phyloP scores from a whole-genome alignment of 257 asterid genomes.

The Solanum sparsipilum region DNA sequence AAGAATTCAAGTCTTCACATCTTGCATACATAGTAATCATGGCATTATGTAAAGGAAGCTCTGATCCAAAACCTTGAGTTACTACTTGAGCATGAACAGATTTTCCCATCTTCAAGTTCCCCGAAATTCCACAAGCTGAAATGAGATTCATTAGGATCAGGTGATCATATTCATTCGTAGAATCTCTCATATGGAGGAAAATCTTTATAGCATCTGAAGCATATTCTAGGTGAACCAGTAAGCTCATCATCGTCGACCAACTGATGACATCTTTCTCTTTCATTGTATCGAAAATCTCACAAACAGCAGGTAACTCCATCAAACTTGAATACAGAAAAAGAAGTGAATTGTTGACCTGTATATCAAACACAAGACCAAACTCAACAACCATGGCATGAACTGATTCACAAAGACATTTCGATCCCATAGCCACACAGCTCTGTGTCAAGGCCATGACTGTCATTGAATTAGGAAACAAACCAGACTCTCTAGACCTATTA shows the following conservation, averaged over 20 bases:
- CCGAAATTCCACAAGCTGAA: constrained; percentile 9
- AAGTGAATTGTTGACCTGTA: constrained; percentile 4
- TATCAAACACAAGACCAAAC: background rate
- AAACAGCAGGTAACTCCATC: constrained; percentile 2
- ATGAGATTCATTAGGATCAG: constrained; percentile 6
- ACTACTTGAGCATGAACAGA: constrained; percentile 7
- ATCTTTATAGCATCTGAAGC: constrained; percentile 5
- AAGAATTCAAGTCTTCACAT: constrained; percentile 1
- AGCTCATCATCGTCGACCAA: constrained; percentile 11
- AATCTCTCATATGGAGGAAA: constrained; percentile 1
- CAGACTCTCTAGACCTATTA: background rate
- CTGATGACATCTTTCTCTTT: constrained; percentile 11
- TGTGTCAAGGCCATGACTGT: background rate
- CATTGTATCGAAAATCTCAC: background rate
- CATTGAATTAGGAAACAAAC: background rate
- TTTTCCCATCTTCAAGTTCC: constrained; percentile 10
- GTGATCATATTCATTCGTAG: background rate
- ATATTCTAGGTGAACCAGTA: constrained; percentile 3
- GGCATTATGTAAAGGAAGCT: constrained; percentile 3
- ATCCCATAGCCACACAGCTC: constrained; percentile 1
- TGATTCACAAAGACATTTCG: constrained; percentile 5
- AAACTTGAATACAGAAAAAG: constrained; percentile 9
- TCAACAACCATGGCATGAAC: constrained; percentile 1
- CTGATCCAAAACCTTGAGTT: background rate
- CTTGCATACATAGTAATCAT: constrained; percentile 14